A percentile compares a stretch with the other conserved stretches of the same genome.
Conservation (phyloP, 768 basidiomycete species). For the Boletus vermiculosoides region DNA sequence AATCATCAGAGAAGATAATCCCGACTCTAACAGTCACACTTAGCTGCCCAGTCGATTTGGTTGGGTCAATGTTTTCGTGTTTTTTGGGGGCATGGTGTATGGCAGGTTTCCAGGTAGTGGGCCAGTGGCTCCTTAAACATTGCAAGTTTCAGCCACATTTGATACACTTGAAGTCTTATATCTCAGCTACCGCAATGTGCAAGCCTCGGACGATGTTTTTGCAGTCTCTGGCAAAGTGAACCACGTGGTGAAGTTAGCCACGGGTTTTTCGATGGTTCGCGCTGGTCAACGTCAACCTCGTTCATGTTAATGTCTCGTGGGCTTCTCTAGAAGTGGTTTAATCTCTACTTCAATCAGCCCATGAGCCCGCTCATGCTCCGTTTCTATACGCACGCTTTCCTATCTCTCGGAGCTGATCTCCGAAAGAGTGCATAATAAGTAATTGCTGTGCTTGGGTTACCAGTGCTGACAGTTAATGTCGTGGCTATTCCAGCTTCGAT, state of each 20-base stretch:
- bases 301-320: neutral
- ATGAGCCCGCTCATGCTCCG: neutral
- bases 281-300: neutral
- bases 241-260: too few relatives aligned
- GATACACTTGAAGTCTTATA: neutral
- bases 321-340: neutral
- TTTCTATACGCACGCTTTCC: neutral
- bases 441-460: too few relatives aligned
- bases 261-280: neutral
- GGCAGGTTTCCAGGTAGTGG: too few relatives aligned
- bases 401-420: neutral
- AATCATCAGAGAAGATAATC: too few relatives aligned
- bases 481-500: too few relatives aligned
- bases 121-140: too few relatives aligned
- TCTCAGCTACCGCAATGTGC: neutral
- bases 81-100: too few relatives aligned
- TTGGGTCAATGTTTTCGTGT: too few relatives aligned
- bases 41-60: too few relatives aligned
- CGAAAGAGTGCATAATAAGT: neutral
- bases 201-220: neutral
- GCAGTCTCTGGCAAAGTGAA: neutral
- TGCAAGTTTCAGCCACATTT: too few relatives aligned
- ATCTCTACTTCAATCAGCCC: neutral
- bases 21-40: too few relatives aligned
- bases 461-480: too few relatives aligned